phyloP scores from a whole-genome alignment of 208 protist genomes.

The Leishmania martiniquensis region DNA sequence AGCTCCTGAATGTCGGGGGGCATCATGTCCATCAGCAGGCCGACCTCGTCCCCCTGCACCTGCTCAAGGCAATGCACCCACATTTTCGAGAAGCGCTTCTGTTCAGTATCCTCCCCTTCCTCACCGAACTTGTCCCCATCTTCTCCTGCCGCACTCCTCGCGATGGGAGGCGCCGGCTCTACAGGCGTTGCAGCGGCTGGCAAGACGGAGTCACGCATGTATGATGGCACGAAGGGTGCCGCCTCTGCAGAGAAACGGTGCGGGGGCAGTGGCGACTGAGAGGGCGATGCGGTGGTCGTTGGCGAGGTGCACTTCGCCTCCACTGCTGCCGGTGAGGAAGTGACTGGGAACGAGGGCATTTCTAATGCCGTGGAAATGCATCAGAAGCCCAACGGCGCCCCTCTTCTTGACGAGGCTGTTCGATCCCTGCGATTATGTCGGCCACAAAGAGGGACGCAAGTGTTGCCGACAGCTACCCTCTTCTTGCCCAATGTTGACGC shows the following conservation, averaged over 20 bases:
- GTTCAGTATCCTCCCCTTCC: conserved; percentile 2
- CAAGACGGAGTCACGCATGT: conserved; percentile 26
- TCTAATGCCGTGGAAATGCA: neutral
- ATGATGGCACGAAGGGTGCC: conserved; percentile 63
- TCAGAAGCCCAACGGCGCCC: neutral
- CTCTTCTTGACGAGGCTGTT: neutral
- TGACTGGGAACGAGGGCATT: neutral
- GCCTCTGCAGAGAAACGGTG: conserved; percentile 60
- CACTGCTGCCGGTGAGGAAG: neutral
- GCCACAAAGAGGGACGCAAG: neutral
- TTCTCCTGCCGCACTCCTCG: neutral
- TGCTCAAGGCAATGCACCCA: conserved; percentile 35
- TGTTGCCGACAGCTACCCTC: neutral
- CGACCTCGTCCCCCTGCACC: conserved; percentile 44
- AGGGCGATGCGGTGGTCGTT: neutral
- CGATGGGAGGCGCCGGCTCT: neutral
- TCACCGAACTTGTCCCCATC: neutral
- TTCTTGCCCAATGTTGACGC: neutral
- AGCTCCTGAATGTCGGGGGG: conserved; percentile 44
- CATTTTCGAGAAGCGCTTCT: conserved; percentile 28
- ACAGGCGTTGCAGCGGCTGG: conserved; percentile 2
- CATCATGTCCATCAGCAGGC: conserved; percentile 55
- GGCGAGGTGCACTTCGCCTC: neutral
- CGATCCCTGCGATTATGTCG: neutral
- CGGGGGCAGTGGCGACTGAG: neutral